phyloP scores from a whole-genome alignment of 768 basidiomycete species.

The Trichaptum fuscoviolaceum region DNA sequence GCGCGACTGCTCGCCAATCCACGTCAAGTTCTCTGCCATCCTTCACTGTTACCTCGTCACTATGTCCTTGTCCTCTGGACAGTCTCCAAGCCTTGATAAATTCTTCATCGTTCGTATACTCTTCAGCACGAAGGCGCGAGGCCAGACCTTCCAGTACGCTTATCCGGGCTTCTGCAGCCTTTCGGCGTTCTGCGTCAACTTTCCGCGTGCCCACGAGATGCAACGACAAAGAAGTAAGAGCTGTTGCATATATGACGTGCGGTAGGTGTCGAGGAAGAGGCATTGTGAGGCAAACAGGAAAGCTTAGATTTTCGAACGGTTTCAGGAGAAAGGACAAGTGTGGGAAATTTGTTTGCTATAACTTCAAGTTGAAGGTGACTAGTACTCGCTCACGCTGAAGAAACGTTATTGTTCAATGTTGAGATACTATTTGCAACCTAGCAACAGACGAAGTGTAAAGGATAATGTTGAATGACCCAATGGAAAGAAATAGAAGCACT shows the following conservation, averaged over 20 bases:
- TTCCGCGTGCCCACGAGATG: neutral
- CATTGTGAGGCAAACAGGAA: neutral
- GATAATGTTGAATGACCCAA: too few species aligned
- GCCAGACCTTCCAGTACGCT: neutral
- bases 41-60: neutral
- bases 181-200: slow-evolving; percentile 7
- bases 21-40: neutral
- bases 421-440: too few species aligned
- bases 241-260: neutral
- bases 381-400: too few species aligned
- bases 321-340: neutral
- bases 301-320: neutral
- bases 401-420: too few species aligned
- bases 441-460: too few species aligned
- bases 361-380: neutral
- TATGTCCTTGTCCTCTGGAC: neutral
- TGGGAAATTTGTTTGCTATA: neutral
- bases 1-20: neutral
- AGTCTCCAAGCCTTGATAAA: neutral
- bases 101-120: neutral
- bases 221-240: neutral
- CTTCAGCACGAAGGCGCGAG: neutral
- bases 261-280: neutral
- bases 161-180: slow-evolving; percentile 10
- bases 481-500: too few species aligned